phyloP scores from a whole-genome alignment of 805 yeast genomes.

The Hemisphaericaspora nanyangensis region DNA sequence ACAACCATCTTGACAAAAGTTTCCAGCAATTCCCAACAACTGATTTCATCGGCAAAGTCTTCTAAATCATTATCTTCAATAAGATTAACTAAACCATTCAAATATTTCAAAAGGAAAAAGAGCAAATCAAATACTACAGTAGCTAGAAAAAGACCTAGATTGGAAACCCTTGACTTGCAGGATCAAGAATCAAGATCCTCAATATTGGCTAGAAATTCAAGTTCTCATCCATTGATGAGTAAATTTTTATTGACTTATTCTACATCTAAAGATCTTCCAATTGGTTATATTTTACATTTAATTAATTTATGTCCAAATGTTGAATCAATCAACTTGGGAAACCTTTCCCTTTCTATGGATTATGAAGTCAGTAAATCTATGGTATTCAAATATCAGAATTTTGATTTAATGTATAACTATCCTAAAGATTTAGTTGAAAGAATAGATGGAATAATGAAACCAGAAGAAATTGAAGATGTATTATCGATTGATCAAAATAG shows the following conservation, averaged over 20 bases:
- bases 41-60: conserved; percentile 14
- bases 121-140: conserved; percentile 1
- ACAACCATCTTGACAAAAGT: conserved; percentile 15
- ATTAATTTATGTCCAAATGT: conserved; percentile 66
- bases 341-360: conserved; percentile 62
- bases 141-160: conserved; percentile 6
- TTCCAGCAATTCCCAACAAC: conserved; percentile 15
- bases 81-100: conserved; percentile 16
- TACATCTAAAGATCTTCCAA: conserved; percentile 69
- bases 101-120: conserved; percentile 17
- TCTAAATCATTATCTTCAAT: conserved; percentile 14
- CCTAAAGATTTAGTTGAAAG: conserved; percentile 25
- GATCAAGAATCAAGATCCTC: not conserved
- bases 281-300: conserved; percentile 70
- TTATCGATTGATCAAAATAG: not conserved
- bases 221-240: conserved; percentile 57
- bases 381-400: conserved; percentile 32
- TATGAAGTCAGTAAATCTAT: conserved; percentile 46
- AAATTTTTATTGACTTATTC: conserved; percentile 61
- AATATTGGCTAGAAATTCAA: conserved; percentile 3
- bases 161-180: conserved; percentile 8
- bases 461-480: conserved; percentile 5
- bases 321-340: conserved; percentile 51
- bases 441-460: conserved; percentile 20
- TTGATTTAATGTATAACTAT: conserved; percentile 37